Base-by-base conservation (phyloP, 306 rosid genomes). In the Quercus agrifolia region DNA sequence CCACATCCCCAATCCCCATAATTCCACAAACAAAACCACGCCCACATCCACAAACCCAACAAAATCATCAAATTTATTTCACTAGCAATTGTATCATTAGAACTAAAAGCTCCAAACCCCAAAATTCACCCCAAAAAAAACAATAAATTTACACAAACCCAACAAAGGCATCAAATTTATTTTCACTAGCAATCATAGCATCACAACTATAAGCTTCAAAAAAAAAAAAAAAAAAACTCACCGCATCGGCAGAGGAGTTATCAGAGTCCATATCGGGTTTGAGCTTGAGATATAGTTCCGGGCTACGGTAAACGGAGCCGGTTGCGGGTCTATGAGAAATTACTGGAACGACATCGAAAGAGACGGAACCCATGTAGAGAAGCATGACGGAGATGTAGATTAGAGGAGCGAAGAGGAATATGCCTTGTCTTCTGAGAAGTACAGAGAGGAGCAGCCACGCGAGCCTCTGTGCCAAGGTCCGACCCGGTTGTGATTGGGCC, bases 381-480 rank as follows among this genome's bases (percentile, higher is more conserved):
- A 94, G 91, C 98, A 94, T 88, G 33, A 89, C 94, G 30, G 99
- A 87, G 87, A 95, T 91, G 82, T 95, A 95, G 38, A 95, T 89
- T 6, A 95, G 90, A 68, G 99, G 99, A n/a, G 99, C 99, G 73
- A 95, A 95, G 6, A 95, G 92, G 76, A 95, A 95, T 51, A 94
- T 79, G 58, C 98, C 98, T 71, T 92, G 96, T 23, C 96, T 97
- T 72, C 96, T 96, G 69, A 94, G 96, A 23, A 94, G 89, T 41
- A 85, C 87, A 21, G 97, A 90, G 59, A 92, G 94, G n/a, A 94
- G 76, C 61, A 80, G 27, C 96, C 92, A 94, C 23, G 90, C 86
- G 55, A 90, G 82, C 3, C 96, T 88, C 79, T 92, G 94, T 15
- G 90, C 57, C 19, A 84, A 78, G 46, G 88, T 90, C 70, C 88